Conservation (phyloP, 2,329 filamentous ascomycete genomes). For the Xylariaceae sp. region DNA sequence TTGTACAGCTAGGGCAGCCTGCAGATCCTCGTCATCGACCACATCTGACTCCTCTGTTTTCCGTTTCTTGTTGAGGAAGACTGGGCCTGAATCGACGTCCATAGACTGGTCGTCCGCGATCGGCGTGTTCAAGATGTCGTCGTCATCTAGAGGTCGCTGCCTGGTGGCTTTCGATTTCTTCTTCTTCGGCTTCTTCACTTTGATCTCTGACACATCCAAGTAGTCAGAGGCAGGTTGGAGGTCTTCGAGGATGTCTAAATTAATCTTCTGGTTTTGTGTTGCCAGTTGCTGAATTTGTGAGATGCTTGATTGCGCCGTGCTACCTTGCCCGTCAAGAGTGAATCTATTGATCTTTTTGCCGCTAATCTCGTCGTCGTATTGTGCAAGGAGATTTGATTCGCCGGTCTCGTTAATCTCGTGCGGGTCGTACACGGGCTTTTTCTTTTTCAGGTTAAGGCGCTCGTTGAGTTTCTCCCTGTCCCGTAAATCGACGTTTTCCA, state of each 20-base stretch:
- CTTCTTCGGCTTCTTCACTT: conserved; percentile 91
- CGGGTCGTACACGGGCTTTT: conserved; percentile 83
- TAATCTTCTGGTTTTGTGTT: conserved; percentile 68
- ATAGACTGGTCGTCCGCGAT: conserved; percentile 51
- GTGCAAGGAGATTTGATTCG: conserved; percentile 67
- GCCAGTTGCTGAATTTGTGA: conserved; percentile 50
- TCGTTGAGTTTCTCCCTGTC: conserved; percentile 72
- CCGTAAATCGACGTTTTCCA: conserved; percentile 71
- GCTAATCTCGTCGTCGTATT: conserved; percentile 94
- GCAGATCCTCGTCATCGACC: conserved; percentile 88
- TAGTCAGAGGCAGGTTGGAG: conserved; percentile 79
- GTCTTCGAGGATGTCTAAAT: conserved; percentile 60
- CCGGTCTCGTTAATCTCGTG: conserved; percentile 66
- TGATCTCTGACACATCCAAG: conserved; percentile 78
- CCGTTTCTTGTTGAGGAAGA: conserved; percentile 53
- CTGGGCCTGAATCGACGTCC: conserved; percentile 67
- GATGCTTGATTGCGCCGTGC: conserved; percentile 59
- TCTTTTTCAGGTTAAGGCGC: conserved; percentile 82
- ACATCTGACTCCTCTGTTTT: conserved; percentile 65
- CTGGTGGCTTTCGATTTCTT: conserved; percentile 78
- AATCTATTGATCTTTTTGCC: conserved; percentile 88
- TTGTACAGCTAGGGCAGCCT: conserved; percentile 79
- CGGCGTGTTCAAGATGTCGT: conserved; percentile 52
- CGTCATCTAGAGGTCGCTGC: conserved; percentile 62
- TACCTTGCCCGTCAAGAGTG: conserved; percentile 76